Evolutionary conservation across 768 basidiomycete species (phyloP).

Genomic region (Tricholoma sp.): DNA sequence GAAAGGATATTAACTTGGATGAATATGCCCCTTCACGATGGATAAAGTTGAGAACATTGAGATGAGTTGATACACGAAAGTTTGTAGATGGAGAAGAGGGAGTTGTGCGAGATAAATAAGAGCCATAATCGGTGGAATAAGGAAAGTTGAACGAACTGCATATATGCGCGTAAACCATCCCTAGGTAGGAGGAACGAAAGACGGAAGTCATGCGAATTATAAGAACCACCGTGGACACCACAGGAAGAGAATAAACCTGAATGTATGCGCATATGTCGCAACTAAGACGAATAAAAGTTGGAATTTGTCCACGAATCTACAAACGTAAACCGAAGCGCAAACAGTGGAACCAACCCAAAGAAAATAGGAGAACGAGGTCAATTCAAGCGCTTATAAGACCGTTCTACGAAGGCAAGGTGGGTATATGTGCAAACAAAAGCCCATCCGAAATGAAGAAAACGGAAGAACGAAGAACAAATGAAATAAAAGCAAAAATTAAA

Average conservation of each 20-base stretch:
- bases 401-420: neutral
- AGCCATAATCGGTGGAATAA: too few species aligned
- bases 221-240: neutral
- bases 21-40: conserved; percentile 1
- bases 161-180: too few species aligned
- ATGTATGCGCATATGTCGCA: neutral
- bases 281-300: too few species aligned
- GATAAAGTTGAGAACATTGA: too few species aligned
- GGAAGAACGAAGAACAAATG: neutral
- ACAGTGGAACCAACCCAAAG: neutral
- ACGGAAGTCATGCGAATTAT: neutral
- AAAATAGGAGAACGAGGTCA: neutral
- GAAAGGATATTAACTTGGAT: conserved; percentile 10
- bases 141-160: too few species aligned
- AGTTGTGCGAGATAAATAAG: neutral
- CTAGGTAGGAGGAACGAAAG: too few species aligned
- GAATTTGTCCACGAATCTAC: too few species aligned
- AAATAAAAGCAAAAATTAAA: conserved; percentile 4
- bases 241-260: neutral
- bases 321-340: too few species aligned
- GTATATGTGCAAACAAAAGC: neutral
- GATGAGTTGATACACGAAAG: neutral
- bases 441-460: neutral
- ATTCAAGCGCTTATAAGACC: too few species aligned
- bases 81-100: conserved; percentile 12